Percentiles rank a stretch among this genome's conserved stretches.
Conservation (phyloP, 208 protist species). For the Wallacemonas sp. region DNA sequence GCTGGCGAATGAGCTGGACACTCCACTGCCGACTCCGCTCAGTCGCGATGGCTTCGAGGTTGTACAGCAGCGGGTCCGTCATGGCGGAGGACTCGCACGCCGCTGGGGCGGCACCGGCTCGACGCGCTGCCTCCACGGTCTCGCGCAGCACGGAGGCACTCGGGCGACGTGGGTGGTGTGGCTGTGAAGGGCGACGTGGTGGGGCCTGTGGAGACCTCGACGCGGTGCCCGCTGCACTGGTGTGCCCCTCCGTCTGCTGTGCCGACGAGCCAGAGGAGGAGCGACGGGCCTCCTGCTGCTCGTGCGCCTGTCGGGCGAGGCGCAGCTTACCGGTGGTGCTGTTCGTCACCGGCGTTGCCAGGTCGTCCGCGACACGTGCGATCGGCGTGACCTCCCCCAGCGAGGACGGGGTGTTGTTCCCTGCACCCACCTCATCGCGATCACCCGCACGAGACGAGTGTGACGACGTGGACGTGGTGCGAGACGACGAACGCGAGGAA, state of each 20-base stretch:
- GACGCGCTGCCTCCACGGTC: constrained; percentile 4
- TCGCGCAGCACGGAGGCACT: constrained; percentile 1
- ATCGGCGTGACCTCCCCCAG: neutral
- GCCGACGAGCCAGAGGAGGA: neutral
- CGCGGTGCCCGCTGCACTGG: too few species aligned
- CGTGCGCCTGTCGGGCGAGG: neutral
- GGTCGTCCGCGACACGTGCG: neutral
- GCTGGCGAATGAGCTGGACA: constrained; percentile 13
- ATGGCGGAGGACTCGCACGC: neutral
- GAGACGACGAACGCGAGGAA: neutral
- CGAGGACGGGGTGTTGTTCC: constrained; percentile 6
- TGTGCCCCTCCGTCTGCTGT: neutral
- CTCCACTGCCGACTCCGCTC: constrained; percentile 24
- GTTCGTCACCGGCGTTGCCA: constrained; percentile 1
- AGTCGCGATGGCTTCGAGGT: neutral
- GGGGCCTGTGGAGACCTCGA: too few species aligned
- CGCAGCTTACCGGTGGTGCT: constrained; percentile 13
- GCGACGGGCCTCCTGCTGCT: neutral
- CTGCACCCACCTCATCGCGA: too few species aligned
- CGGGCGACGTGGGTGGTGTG: neutral
- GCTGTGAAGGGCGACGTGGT: neutral
- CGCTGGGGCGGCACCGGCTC: neutral
- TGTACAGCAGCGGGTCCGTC: neutral
- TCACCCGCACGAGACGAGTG: constrained; percentile 1
- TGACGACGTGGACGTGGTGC: neutral